Percentiles rank a stretch among this genome's conserved stretches.
Evolutionary conservation across 1,139 yeast genomes (phyloP).

Genomic region (Protomyces inouyei): DNA sequence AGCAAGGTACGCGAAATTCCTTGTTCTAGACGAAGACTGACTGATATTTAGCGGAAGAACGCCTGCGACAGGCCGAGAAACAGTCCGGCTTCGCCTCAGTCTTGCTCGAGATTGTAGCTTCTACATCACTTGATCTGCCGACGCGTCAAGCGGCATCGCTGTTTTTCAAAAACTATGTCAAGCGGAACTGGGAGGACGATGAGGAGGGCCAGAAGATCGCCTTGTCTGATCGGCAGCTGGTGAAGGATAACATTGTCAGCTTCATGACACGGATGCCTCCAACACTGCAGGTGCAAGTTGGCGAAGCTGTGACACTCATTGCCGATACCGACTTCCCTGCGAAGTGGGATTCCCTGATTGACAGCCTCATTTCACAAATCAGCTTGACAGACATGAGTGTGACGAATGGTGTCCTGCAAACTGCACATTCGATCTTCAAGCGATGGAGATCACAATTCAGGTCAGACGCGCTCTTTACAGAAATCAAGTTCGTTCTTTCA

Average conservation of each 20-base stretch:
- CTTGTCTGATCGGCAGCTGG: conserved; percentile 32
- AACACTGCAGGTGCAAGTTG: conserved; percentile 77
- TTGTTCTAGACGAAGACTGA: no score
- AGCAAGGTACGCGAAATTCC: conserved; percentile 30
- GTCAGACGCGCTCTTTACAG: conserved; percentile 81
- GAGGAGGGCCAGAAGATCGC: background rate
- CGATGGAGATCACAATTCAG: conserved; percentile 95
- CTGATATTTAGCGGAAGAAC: conserved; percentile 39
- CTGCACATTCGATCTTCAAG: conserved; percentile 91
- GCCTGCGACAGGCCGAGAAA: conserved; percentile 56
- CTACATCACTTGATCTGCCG: conserved; percentile 50
- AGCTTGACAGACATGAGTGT: conserved; percentile 60
- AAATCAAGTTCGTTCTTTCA: conserved; percentile 78
- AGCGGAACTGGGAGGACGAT: conserved; percentile 65
- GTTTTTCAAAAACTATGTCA: conserved; percentile 81
- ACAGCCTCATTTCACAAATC: conserved; percentile 58
- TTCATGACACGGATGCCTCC: conserved; percentile 78
- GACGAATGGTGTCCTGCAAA: conserved; percentile 80
- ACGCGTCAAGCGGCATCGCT: conserved; percentile 83
- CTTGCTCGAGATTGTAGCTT: conserved; percentile 72
- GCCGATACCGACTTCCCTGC: conserved; percentile 97
- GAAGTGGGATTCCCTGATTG: conserved; percentile 74
- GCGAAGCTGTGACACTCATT: conserved; percentile 85
- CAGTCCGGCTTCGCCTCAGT: conserved; percentile 70
- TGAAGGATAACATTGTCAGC: conserved; percentile 72